Evolutionary conservation across 2,329 filamentous ascomycete species (phyloP), one percentile per base, ranked within the genome.

Genomic region (Orbilia quercus): DNA sequence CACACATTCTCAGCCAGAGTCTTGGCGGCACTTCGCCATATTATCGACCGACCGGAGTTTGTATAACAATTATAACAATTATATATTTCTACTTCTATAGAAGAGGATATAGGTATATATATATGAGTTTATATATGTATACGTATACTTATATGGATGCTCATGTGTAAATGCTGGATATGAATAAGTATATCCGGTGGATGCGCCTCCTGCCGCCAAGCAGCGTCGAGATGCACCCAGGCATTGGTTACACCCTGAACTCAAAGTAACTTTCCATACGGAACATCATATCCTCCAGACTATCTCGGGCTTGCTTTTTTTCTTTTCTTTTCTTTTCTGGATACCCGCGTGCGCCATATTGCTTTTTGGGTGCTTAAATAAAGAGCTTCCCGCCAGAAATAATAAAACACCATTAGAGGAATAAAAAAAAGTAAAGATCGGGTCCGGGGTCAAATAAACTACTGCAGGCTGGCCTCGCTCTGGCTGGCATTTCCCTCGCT

Each of bases 401-500:
- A 45, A 51, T 12, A 70, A 38, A 62, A 55, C 20, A 28, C 42
- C 14, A 58, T 42, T 2, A 14, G 22, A 44, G 22, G 51, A 44
- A 51, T 36, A 18, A 18, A 18, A 7, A 58, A 47, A 31, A 48
- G 20, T 16, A 45, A 63, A 59, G 34, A 23, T 47, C n/a, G 53
- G 51, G 62, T 73, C 69, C 22, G 69, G 69, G 69, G 69, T 65
- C 50, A 62, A 73, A 73, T 73, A 73, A 73, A 64, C 69, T 73
- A 73, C 59, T 71, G 57, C 57, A 63, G 59, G 53, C 67, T 40
- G 45, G 23, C 23, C 25, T 59, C n/a, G 55, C 28, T 38, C 36
- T 64, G 36, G 22, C 66, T 54, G 36, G 28, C 36, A 28, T 54
- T 22, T 53, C 23, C 25, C 42, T 59, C 14, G 23, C 63, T 57